Evolutionary conservation across 345 rosid genomes (phyloP), one percentile per base, ranked within the genome.

Genomic region (Passiflora organensis): DNA sequence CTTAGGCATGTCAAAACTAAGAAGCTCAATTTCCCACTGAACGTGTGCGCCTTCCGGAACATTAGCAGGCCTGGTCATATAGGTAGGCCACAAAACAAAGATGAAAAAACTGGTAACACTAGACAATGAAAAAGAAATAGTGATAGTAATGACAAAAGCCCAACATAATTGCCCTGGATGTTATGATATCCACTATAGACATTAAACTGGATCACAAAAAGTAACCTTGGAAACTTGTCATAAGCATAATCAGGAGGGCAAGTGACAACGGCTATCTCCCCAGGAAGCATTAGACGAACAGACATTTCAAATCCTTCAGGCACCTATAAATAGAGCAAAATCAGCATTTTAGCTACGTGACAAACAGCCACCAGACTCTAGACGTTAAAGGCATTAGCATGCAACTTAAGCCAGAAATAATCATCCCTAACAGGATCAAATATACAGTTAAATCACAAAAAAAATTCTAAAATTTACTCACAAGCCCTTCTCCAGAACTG

Each of bases 241-340:
- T 86, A 89, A 48, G 96, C 97, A 77, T 86, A 89, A 69, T 89
- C 97, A 77, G 99, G 97, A 60, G 99, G 95, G 60, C 96, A 89
- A 43, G 89, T 84, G 73, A 86, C 95, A 43, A 89, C 91, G 55
- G 96, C 86, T 51, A 80, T 54, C 76, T 93, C 99, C 66, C 86
- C 99, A 16, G 97, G 95, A 38, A 93, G 73, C 97, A 93, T 93
- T 73, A 93, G 62, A 53, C 99, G 91, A 54, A 91, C 91, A 72
- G 83, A 84, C 96, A 86, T 89, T 76, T 93, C 99, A 79, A 93
- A 81, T 63, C 95, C 97, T 76, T 89, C 97, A 49, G 99, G 97
- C 42, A 89, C 97, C 99, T 93, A 57, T 11, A 41, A 25, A 32
- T 59, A 28, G 3, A 28, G 34, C 5, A 28, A 28, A 19, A 11